Evolutionary conservation across 495 filamentous ascomycete genomes (phyloP).

Genomic region (Entonaema liquescens): DNA sequence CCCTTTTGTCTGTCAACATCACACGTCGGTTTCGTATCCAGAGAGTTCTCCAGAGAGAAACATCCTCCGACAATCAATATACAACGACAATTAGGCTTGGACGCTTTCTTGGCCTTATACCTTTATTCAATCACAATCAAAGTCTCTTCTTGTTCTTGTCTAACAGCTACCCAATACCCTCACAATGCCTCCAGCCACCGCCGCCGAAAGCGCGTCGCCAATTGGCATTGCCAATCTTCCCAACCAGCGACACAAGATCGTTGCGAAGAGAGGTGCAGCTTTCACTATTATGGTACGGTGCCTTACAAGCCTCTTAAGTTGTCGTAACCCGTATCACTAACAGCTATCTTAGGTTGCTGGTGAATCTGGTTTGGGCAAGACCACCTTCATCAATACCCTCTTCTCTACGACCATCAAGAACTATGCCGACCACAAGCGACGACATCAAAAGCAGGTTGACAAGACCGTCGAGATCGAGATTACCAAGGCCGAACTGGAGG

Average conservation of each 20-base stretch:
- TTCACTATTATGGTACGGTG: constrained; percentile 95
- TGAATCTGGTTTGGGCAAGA: constrained; percentile 98
- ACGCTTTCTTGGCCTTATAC: constrained; percentile 11
- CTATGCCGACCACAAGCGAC: constrained; percentile 98
- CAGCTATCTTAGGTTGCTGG: constrained; percentile 78
- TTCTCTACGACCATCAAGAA: constrained; percentile 99
- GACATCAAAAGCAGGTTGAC: constrained; percentile 98
- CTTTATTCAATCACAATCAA: not conserved
- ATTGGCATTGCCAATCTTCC: constrained; percentile 99
- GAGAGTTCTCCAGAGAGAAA: constrained; percentile 7
- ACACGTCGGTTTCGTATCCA: constrained; percentile 25
- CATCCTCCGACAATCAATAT: constrained; percentile 6
- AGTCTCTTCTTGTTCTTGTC: constrained; percentile 38
- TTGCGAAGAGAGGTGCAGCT: constrained; percentile 97
- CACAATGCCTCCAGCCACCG: constrained; percentile 78
- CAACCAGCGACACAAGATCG: constrained; percentile 99
- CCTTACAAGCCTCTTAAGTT: not conserved
- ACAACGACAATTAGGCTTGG: constrained; percentile 1
- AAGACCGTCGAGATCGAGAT: constrained; percentile 99
- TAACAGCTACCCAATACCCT: constrained; percentile 23
- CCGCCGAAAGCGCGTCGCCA: constrained; percentile 85
- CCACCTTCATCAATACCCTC: constrained; percentile 99
- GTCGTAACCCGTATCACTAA: constrained; percentile 45
- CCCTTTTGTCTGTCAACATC: constrained; percentile 32
- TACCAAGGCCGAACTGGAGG: constrained; percentile 98